These are phyloP conservation scores for Hypholoma fasciculare DNA, from an alignment of 768 basidiomycete species.

Conservation along the genomic window DNA sequence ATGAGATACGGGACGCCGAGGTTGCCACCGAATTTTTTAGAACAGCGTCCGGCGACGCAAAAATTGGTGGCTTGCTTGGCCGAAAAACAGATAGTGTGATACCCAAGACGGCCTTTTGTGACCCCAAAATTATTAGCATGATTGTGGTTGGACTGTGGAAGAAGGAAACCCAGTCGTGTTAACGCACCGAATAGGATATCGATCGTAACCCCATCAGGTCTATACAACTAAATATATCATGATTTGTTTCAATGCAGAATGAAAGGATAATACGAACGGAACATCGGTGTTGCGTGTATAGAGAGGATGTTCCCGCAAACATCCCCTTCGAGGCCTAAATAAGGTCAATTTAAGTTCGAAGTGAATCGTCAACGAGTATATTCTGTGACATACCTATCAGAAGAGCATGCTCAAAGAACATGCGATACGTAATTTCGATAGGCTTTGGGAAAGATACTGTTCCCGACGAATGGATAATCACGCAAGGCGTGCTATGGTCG, in stretches of 20 bases:
- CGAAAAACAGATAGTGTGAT: conserved; percentile 1
- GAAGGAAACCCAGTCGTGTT: too few species aligned
- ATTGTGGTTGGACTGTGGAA: too few species aligned
- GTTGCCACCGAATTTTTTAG: background rate
- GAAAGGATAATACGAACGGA: background rate
- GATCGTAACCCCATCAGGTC: conserved; percentile 3
- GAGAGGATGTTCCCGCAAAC: background rate
- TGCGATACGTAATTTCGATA: background rate
- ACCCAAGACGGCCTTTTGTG: background rate
- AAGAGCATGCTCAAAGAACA: conserved; percentile 1
- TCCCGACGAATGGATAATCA: conserved; percentile 6
- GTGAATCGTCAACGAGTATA: background rate
- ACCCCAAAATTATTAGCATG: background rate
- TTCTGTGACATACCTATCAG: background rate
- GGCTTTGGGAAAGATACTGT: conserved; percentile 5
- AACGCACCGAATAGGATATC: background rate
- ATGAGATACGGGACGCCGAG: background rate
- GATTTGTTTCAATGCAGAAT: too few species aligned
- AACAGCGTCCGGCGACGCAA: conserved; percentile 2
- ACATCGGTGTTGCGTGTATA: conserved; percentile 1
- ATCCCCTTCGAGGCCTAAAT: conserved; percentile 1
- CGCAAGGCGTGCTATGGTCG: conserved; percentile 1
- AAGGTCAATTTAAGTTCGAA: background rate
- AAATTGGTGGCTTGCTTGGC: background rate
- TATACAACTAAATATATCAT: background rate